Evolutionary conservation across 2,329 filamentous ascomycete genomes (phyloP).

Genomic region (Teratosphaeria nubilosa): DNA sequence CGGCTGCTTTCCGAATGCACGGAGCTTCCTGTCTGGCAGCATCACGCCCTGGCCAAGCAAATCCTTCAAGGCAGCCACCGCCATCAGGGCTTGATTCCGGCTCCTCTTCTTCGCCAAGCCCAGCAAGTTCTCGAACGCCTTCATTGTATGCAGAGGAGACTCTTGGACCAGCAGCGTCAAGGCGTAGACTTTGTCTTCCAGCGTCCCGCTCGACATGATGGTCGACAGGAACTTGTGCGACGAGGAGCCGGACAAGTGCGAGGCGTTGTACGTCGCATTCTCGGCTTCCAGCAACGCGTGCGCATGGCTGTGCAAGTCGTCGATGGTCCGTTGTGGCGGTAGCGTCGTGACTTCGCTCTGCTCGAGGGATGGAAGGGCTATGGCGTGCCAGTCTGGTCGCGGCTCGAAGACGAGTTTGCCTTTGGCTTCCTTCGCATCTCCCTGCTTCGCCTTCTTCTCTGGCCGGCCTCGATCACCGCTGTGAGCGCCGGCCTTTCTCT

Average conservation of each 20-base stretch:
- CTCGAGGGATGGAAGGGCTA: slow-evolving; percentile 45
- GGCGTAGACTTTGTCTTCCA: slow-evolving; percentile 93
- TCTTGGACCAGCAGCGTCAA: slow-evolving; percentile 91
- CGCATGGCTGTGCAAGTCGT: slow-evolving; percentile 59
- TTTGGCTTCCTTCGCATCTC: slow-evolving; percentile 14
- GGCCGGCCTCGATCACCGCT: slow-evolving; percentile 10
- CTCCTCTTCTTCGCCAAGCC: slow-evolving; percentile 83
- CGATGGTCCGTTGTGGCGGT: slow-evolving; percentile 43
- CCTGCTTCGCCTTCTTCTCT: slow-evolving; percentile 21
- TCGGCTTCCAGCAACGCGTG: slow-evolving; percentile 67
- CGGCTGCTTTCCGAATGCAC: slow-evolving; percentile 69
- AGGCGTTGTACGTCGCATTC: slow-evolving; percentile 61
- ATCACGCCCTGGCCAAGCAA: slow-evolving; percentile 81
- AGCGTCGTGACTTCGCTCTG: slow-evolving; percentile 33
- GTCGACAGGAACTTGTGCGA: slow-evolving; percentile 94
- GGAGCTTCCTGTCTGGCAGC: slow-evolving; percentile 74
- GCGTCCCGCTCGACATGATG: slow-evolving; percentile 91
- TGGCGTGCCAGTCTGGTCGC: slow-evolving; percentile 58
- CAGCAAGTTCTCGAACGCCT: slow-evolving; percentile 77
- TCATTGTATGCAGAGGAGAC: slow-evolving; percentile 85
- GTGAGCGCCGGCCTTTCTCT: slow-evolving; percentile 25
- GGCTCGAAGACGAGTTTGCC: slow-evolving; percentile 39
- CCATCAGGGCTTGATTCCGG: slow-evolving; percentile 81
- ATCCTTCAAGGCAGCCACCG: slow-evolving; percentile 89
- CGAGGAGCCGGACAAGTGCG: slow-evolving; percentile 59